Evolutionary conservation across 2,329 filamentous ascomycete genomes (phyloP).

Genomic region (Fusarium anguioides): DNA sequence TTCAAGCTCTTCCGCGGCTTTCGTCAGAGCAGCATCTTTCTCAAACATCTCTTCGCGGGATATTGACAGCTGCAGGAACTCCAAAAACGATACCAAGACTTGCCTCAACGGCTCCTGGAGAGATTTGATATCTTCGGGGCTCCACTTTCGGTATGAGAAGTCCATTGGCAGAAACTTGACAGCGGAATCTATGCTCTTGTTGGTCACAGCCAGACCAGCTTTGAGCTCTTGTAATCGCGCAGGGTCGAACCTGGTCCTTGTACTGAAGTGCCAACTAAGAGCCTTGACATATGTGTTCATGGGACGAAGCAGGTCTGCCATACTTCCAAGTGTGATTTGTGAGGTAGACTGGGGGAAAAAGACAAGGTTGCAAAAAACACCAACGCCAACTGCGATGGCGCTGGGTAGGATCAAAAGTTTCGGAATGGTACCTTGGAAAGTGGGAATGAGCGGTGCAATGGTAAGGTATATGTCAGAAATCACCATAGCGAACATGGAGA

Average conservation of each 20-base stretch:
- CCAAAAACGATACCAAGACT: not conserved
- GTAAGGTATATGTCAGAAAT: constrained; percentile 12
- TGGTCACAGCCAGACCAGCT: not conserved
- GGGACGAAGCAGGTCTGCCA: constrained; percentile 4
- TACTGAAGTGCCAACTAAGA: constrained; percentile 16
- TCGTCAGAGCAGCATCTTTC: constrained; percentile 10
- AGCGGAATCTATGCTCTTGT: constrained; percentile 8
- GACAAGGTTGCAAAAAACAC: constrained; percentile 10
- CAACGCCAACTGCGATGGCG: constrained; percentile 9
- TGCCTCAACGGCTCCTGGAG: constrained; percentile 12
- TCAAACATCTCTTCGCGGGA: constrained; percentile 13
- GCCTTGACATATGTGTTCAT: constrained; percentile 17
- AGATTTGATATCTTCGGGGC: constrained; percentile 14
- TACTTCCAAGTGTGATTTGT: constrained; percentile 15
- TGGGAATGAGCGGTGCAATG: constrained; percentile 3
- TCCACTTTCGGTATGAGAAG: constrained; percentile 16
- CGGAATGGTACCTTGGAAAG: constrained; percentile 9
- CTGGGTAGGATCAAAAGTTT: constrained; percentile 5
- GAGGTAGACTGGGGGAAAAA: constrained; percentile 19
- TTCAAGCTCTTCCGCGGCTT: constrained; percentile 10
- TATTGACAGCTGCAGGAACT: constrained; percentile 7
- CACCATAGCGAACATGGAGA: constrained; percentile 12
- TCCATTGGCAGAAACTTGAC: constrained; percentile 19
- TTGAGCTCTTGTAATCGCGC: constrained; percentile 3
- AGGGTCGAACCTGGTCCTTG: not conserved